Conservation (phyloP, 2,329 filamentous ascomycete species). For the Aspergillus fischeri region DNA sequence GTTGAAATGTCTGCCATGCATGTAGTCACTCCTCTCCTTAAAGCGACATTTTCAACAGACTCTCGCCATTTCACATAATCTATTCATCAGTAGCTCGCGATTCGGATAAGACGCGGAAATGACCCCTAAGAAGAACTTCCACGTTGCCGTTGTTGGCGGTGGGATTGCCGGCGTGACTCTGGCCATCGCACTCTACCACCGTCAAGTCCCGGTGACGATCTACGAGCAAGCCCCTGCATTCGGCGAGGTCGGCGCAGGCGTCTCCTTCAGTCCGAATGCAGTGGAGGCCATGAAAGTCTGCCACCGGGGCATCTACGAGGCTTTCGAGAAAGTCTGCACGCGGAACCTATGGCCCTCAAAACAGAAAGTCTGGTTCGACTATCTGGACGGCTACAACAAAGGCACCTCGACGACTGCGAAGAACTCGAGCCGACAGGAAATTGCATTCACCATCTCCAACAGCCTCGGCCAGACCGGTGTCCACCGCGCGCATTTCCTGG, state of each 20-base stretch:
- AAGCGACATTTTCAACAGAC: neutral
- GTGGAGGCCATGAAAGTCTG: conserved; percentile 20
- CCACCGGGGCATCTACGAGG: conserved; percentile 27
- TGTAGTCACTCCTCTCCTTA: neutral
- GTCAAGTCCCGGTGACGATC: conserved; percentile 28
- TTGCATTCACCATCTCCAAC: conserved; percentile 21
- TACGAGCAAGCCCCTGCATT: conserved; percentile 38
- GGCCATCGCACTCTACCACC: conserved; percentile 33
- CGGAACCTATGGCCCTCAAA: conserved; percentile 31
- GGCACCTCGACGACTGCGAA: conserved; percentile 1
- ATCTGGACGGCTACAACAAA: conserved; percentile 17
- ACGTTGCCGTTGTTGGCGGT: conserved; percentile 33
- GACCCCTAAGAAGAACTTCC: conserved; percentile 13
- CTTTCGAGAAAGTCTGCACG: conserved; percentile 30
- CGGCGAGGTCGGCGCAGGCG: conserved; percentile 35
- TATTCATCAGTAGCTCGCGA: neutral
- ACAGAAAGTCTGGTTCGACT: conserved; percentile 22
- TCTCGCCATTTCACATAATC: neutral
- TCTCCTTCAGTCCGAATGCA: conserved; percentile 37
- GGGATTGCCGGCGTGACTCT: conserved; percentile 36
- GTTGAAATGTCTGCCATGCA: neutral
- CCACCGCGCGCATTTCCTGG: conserved; percentile 32
- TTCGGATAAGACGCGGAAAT: neutral
- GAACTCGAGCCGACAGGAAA: conserved; percentile 14
- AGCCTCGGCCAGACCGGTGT: conserved; percentile 20